Evolutionary conservation across 1,284 basidiomycete species (phyloP), one percentile per base, ranked within the genome.

Genomic region (Sanguinoderma infundibulare): DNA sequence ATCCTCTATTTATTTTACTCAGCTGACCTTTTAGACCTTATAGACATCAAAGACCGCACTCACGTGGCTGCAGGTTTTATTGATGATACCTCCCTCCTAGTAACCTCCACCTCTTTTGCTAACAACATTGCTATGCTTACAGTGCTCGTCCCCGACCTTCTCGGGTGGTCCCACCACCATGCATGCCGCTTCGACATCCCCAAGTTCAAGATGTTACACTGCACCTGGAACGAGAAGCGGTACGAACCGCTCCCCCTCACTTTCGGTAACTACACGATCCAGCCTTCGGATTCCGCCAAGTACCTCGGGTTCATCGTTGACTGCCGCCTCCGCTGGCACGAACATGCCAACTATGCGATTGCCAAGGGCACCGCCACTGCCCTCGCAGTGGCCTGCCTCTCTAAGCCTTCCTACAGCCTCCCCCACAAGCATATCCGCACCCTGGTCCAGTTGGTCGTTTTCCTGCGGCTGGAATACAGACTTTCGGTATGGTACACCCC

Each of bases 271-370:
- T 34, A 47, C 20, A 51, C 24, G 3, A 40, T 61, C 34, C 7
- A 14, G 14, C 49, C 54, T 12, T 3, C 14, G 12, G 47, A 56
- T 20, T 39, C 53, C 5, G 47, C 39, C 20, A 52, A 46, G 14
- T 57, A 56, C 49, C 49, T 61, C 24, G 59, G 58, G 2, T 36
- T 59, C 35, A 28, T 54, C 8, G 30, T 59, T 17, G 58, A 59
- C 52, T 26, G 35, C 3, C 38, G 44, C 3, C 62, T 63, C 12
- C 44, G 55, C 2, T 60, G 53, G 53, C 15, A 52, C 1, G 62
- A 59, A 30, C 62, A 63, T 10, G 55, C 38, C 10, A 46, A 55
- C 15, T 14, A 26, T 38, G 56, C 60, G 0, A 28, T 62, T 22
- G 39, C 39, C 3, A 40, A 40, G 15, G 39, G 39, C 39, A 40